Evolutionary conservation across 2,329 filamentous ascomycete genomes (phyloP).

Genomic region (Lecanoromycetidae sp.): DNA sequence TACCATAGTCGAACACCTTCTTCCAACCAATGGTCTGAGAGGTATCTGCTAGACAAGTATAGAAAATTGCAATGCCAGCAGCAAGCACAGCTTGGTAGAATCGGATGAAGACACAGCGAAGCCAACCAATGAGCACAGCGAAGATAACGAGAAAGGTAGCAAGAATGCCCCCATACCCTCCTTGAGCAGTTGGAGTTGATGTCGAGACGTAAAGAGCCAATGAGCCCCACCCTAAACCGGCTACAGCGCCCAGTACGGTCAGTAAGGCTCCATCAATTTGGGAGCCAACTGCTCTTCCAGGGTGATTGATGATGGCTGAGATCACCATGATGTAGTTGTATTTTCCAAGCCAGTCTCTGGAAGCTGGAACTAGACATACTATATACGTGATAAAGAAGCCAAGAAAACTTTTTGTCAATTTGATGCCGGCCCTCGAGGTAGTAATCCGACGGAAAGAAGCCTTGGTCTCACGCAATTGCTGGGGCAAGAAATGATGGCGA

Average conservation of each 20-base stretch:
- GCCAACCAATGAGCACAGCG: slow-evolving; percentile 39
- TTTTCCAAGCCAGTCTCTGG: slow-evolving; percentile 40
- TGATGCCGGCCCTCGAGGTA: slow-evolving; percentile 41
- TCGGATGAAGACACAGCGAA: slow-evolving; percentile 45
- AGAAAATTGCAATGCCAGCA: slow-evolving; percentile 45
- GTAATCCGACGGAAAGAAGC: slow-evolving; percentile 32
- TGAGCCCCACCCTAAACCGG: slow-evolving; percentile 44
- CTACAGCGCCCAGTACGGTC: slow-evolving; percentile 42
- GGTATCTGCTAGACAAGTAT: slow-evolving; percentile 42
- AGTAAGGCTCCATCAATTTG: slow-evolving; percentile 45
- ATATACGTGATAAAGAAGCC: slow-evolving; percentile 47
- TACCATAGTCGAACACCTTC: slow-evolving; percentile 41
- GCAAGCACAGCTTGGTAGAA: slow-evolving; percentile 45
- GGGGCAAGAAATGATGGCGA: slow-evolving; percentile 35
- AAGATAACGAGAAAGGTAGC: slow-evolving; percentile 44
- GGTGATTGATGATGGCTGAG: slow-evolving; percentile 47
- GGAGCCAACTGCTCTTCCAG: slow-evolving; percentile 43
- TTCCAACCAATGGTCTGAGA: slow-evolving; percentile 36
- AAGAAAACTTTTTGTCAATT: slow-evolving; percentile 42
- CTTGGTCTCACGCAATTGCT: slow-evolving; percentile 36
- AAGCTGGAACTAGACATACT: slow-evolving; percentile 40
- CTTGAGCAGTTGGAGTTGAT: slow-evolving; percentile 34
- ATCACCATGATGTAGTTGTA: slow-evolving; percentile 46
- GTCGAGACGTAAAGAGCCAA: slow-evolving; percentile 44
- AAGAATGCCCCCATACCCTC: slow-evolving; percentile 44